A percentile compares a stretch with the other conserved stretches of the same genome.
phyloP scores from a whole-genome alignment of 1,284 basidiomycete species.

The Naganishia albida region DNA sequence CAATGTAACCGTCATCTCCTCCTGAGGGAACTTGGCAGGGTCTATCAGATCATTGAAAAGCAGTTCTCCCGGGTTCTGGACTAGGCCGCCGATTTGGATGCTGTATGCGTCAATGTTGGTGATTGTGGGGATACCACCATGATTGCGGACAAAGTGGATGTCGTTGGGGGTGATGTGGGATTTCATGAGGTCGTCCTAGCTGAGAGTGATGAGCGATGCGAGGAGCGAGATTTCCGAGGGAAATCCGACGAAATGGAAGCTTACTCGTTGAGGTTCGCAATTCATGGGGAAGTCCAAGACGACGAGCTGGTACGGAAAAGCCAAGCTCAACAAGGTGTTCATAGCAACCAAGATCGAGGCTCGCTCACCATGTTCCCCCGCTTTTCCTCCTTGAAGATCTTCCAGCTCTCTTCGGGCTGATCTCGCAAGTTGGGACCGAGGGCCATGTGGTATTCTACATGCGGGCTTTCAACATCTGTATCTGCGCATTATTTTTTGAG shows the following conservation, averaged over 20 bases:
- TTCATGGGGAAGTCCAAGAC: conserved; percentile 62
- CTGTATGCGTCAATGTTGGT: conserved; percentile 29
- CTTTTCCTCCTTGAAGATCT: conserved; percentile 61
- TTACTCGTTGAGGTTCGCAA: conserved; percentile 41
- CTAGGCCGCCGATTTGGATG: conserved; percentile 56
- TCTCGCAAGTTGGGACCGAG: conserved; percentile 55
- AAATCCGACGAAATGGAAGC: not conserved
- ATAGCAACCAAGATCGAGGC: not conserved
- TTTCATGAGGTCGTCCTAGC: conserved; percentile 55
- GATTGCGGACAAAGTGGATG: conserved; percentile 58
- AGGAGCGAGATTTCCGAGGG: not conserved
- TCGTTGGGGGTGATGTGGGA: conserved; percentile 49
- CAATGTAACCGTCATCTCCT: conserved; percentile 60
- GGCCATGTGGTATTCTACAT: conserved; percentile 56
- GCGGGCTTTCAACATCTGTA: not conserved
- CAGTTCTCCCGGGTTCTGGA: conserved; percentile 57
- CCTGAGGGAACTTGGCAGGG: conserved; percentile 56
- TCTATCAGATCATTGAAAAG: conserved; percentile 59
- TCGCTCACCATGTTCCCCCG: conserved; percentile 30
- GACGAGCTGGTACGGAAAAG: conserved; percentile 50
- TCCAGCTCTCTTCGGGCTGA: conserved; percentile 61
- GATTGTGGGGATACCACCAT: conserved; percentile 59
- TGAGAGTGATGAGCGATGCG: conserved; percentile 47
- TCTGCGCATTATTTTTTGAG: not conserved
- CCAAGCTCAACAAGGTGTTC: not conserved